Conservation (phyloP, 2,329 filamentous ascomycete species). For the Simplicillium aogashimaense region DNA sequence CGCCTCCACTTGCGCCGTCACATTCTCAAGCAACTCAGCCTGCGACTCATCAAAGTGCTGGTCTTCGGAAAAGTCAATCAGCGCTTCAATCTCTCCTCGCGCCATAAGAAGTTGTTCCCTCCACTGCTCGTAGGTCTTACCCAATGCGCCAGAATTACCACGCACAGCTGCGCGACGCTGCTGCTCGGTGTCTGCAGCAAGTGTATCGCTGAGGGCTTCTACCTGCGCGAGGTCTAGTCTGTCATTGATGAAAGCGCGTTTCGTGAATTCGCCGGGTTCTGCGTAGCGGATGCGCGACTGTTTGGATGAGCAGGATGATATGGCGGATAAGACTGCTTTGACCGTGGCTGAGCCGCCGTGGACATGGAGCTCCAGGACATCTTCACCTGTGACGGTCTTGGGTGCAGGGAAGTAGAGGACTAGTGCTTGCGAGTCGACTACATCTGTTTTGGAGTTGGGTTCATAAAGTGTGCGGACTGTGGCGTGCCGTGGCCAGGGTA, state of each 20-base stretch:
- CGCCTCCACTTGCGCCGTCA: constrained; percentile 51
- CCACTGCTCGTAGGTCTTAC: constrained; percentile 75
- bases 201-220: constrained; percentile 52
- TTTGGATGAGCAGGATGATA: constrained; percentile 41
- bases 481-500: constrained; percentile 47
- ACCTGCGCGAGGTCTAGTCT: constrained; percentile 81
- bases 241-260: constrained; percentile 79
- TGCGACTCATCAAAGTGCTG: constrained; percentile 93
- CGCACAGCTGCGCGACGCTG: constrained; percentile 80
- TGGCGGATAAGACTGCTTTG: constrained; percentile 71
- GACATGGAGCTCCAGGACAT: constrained; percentile 87
- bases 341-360: constrained; percentile 87
- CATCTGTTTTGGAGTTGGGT: constrained; percentile 20
- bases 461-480: constrained; percentile 65
- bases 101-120: constrained; percentile 66
- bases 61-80: constrained; percentile 96
- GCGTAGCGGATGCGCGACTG: constrained; percentile 61
- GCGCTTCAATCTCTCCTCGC: constrained; percentile 81
- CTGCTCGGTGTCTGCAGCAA: constrained; percentile 75
- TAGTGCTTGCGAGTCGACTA: constrained; percentile 70
- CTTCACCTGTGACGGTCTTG: constrained; percentile 81
- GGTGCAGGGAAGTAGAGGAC: constrained; percentile 76
- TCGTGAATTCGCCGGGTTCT: constrained; percentile 91
- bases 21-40: constrained; percentile 57
- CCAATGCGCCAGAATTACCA: constrained; percentile 60